Percentiles rank a stretch among this genome's conserved stretches.
Conservation (phyloP, 768 basidiomycete genomes). For the Boletus insuetus region DNA sequence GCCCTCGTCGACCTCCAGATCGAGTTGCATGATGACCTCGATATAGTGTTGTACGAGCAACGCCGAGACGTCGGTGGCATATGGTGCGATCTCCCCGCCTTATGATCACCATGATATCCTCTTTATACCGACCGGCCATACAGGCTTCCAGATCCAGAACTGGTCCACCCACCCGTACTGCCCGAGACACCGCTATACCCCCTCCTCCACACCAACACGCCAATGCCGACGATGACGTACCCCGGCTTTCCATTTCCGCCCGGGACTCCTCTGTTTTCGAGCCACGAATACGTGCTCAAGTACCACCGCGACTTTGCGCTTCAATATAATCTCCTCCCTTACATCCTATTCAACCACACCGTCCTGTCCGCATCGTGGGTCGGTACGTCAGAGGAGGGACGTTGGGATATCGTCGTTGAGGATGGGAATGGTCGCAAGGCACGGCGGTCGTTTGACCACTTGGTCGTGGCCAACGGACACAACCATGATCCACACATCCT, state of each 20-base stretch:
- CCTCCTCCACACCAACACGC: constrained; percentile 51
- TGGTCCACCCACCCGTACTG: constrained; percentile 41
- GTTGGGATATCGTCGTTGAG: constrained; percentile 44
- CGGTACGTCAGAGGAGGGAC: constrained; percentile 36
- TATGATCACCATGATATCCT: too few relatives aligned
- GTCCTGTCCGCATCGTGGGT: constrained; percentile 44
- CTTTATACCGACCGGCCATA: neutral
- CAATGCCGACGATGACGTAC: constrained; percentile 56
- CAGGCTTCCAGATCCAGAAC: constrained; percentile 35
- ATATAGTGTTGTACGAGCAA: constrained; percentile 54
- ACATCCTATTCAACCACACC: constrained; percentile 39
- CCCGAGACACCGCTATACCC: constrained; percentile 58
- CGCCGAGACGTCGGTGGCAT: constrained; percentile 53
- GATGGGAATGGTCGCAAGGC: constrained; percentile 18
- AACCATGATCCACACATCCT: constrained; percentile 50
- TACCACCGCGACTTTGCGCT: constrained; percentile 47
- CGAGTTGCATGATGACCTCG: constrained; percentile 37
- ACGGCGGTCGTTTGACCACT: constrained; percentile 44
- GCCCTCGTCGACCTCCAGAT: constrained; percentile 47
- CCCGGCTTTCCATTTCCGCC: constrained; percentile 53
- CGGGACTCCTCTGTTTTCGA: constrained; percentile 44
- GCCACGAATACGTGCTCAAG: constrained; percentile 41
- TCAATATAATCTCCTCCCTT: constrained; percentile 36
- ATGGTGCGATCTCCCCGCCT: constrained; percentile 37
- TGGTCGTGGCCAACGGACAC: constrained; percentile 55